phyloP scores from a whole-genome alignment of 371 early-diverging fungal genomes.

The Mucor circinelloides region DNA sequence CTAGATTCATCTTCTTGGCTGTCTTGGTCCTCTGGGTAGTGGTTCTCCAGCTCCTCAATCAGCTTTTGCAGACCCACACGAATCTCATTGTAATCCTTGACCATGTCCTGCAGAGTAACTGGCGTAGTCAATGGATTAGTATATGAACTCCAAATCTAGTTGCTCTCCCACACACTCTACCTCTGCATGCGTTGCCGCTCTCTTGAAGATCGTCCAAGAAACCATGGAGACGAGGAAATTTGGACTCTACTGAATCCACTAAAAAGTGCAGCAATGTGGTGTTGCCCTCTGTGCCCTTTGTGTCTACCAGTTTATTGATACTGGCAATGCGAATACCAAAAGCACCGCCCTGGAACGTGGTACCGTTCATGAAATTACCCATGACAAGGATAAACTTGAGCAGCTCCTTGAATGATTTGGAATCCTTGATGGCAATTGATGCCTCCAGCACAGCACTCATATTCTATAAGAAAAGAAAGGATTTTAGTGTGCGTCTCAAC shows the following conservation, averaged over 20 bases:
- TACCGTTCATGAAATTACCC: slow-evolving; percentile 93
- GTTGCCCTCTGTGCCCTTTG: slow-evolving; percentile 73
- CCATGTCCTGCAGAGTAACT: slow-evolving; percentile 62
- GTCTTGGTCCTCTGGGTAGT: slow-evolving; percentile 43
- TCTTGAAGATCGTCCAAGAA: slow-evolving; percentile 74
- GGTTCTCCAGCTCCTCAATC: slow-evolving; percentile 47
- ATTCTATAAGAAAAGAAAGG: slow-evolving; percentile 41
- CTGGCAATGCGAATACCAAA: slow-evolving; percentile 89
- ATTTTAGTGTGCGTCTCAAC: too few species aligned
- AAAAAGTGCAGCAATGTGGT: slow-evolving; percentile 84
- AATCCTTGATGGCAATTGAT: slow-evolving; percentile 55
- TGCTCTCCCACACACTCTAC: slow-evolving; percentile 46
- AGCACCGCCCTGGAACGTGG: slow-evolving; percentile 86
- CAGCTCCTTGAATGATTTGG: slow-evolving; percentile 53
- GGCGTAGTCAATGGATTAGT: neutral
- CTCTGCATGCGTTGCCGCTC: slow-evolving; percentile 78
- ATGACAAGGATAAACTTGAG: slow-evolving; percentile 78
- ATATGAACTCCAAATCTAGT: too few species aligned
- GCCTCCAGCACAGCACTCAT: slow-evolving; percentile 56
- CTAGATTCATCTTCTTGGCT: slow-evolving; percentile 26
- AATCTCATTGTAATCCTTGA: slow-evolving; percentile 59
- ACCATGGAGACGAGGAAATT: slow-evolving; percentile 65
- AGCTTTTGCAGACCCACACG: slow-evolving; percentile 60
- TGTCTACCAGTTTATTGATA: slow-evolving; percentile 87
- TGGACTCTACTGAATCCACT: slow-evolving; percentile 67